These are phyloP conservation scores for Irpex sp. DNA, from an alignment of 1,284 basidiomycete species.

Conservation along the genomic window DNA sequence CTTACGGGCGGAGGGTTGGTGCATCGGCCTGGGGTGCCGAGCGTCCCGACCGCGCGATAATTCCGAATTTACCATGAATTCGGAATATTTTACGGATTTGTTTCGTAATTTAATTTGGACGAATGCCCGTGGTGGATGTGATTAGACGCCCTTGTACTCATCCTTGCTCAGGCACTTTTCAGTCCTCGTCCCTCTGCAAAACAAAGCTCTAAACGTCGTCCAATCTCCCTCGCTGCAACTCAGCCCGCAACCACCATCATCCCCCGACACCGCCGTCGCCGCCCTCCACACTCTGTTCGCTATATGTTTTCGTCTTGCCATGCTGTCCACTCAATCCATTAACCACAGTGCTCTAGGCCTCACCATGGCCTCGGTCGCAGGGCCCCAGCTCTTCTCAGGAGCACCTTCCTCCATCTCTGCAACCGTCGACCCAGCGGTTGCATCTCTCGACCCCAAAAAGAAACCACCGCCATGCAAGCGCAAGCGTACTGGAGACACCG, in stretches of 20 bases:
- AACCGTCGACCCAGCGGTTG: constrained; percentile 18
- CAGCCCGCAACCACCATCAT: neutral
- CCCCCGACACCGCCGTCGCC: constrained; percentile 1
- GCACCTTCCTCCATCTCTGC: constrained; percentile 18
- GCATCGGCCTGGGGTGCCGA: constrained; percentile 19
- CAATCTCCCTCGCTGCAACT: constrained; percentile 4
- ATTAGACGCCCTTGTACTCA: constrained; percentile 7
- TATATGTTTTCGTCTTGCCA: constrained; percentile 11
- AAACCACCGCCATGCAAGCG: constrained; percentile 32
- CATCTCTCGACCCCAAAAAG: constrained; percentile 19
- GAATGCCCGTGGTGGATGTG: neutral
- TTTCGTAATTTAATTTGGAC: constrained; percentile 2
- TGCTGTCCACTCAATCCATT: constrained; percentile 8
- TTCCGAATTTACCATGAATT: constrained; percentile 2
- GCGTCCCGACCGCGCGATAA: neutral
- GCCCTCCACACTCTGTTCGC: constrained; percentile 6
- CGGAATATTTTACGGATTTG: neutral
- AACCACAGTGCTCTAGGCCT: constrained; percentile 19
- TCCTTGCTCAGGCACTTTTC: constrained; percentile 11
- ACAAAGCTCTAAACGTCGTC: neutral
- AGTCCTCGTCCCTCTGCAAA: neutral
- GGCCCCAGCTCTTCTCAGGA: constrained; percentile 12
- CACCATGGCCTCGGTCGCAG: constrained; percentile 14
- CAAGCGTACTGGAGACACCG: constrained; percentile 48
- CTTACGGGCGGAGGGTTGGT: constrained; percentile 27